Evolutionary conservation across 129 eudicot genomes (phyloP), one percentile per base, ranked within the genome.

Genomic region (Artemisia annua): DNA sequence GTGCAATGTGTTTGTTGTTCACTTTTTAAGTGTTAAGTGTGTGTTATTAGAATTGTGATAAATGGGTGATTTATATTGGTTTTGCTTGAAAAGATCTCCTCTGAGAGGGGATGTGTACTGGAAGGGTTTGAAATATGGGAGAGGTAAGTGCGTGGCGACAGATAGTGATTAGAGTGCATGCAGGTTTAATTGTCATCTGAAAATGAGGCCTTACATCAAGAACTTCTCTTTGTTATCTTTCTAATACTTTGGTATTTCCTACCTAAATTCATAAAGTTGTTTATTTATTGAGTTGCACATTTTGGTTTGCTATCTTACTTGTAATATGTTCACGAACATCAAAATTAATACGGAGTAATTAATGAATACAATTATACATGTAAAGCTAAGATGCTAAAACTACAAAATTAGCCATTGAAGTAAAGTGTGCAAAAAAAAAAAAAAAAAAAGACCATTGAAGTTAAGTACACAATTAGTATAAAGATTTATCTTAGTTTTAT

Each of bases 71-170:
- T 66, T 55, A 71, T 57, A 72, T 16, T 55, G 46, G 49, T 66
- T 56, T 65, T 6, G 22, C 17, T 39, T 52, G 30, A 64, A 20
- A 20, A 16, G 84, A 77, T 60, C 32, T 28, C 35, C n/a, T n/a
- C 4, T 1, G 73, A 75, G 75, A 66, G 69, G 48, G 72, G 14
- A 60, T 56, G 67, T 63, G 71, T 63, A 83, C 81, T 73, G 78
- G 80, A 81, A 83, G 67, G 39, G 78, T 49, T 70, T 72, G 81
- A 52, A 28, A 79, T 48, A 75, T 74, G 83, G 87, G n/a, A n/a
- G n/a, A n/a, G 77, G 66, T 59, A 11, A 35, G 39, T 83, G 91
- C 95, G 95, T 87, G 97, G 87, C 91, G 3, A n/a, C n/a, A 56
- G 50, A 76, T 72, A 60, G 79, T 51, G n/a, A 87, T 76, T 75